phyloP scores from a whole-genome alignment of 495 filamentous ascomycete genomes.

The Penicillium coprophilum region DNA sequence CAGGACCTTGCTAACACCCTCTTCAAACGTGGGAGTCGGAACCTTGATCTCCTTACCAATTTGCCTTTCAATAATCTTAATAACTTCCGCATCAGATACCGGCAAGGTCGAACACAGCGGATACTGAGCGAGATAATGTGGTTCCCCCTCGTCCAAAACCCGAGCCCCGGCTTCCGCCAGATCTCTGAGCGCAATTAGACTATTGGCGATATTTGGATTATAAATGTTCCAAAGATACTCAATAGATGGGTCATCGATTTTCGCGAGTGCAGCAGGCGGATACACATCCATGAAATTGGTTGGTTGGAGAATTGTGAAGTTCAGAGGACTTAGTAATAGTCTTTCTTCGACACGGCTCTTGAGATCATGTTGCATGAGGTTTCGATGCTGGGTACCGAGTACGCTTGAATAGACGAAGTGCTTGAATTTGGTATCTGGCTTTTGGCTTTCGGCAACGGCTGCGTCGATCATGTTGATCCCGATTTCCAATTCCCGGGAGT shows the following conservation, averaged over 20 bases:
- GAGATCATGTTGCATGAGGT: conserved; percentile 35
- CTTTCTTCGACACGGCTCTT: conserved; percentile 38
- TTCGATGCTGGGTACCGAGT: conserved; percentile 32
- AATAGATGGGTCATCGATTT: conserved; percentile 19
- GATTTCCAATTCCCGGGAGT: conserved; percentile 30
- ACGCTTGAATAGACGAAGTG: conserved; percentile 34
- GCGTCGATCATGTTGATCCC: conserved; percentile 25
- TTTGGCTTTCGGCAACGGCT: conserved; percentile 18
- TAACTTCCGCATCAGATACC: conserved; percentile 8
- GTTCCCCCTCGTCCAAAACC: conserved; percentile 30
- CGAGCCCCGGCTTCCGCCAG: conserved; percentile 21
- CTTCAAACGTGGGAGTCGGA: not conserved
- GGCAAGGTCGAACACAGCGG: conserved; percentile 30
- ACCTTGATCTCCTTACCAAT: conserved; percentile 22
- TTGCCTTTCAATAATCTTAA: conserved; percentile 2
- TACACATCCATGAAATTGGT: conserved; percentile 35
- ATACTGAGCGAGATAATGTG: conserved; percentile 32
- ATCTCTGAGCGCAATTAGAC: conserved; percentile 26
- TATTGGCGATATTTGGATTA: conserved; percentile 20
- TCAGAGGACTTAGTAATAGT: conserved; percentile 26
- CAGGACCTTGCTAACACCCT: not conserved
- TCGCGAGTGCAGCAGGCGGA: conserved; percentile 21
- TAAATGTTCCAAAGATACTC: conserved; percentile 8
- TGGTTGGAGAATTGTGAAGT: conserved; percentile 37
- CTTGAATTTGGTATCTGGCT: conserved; percentile 12